Conservation (phyloP, 768 basidiomycete genomes). For the Phylloporus rhodoxanthus region DNA sequence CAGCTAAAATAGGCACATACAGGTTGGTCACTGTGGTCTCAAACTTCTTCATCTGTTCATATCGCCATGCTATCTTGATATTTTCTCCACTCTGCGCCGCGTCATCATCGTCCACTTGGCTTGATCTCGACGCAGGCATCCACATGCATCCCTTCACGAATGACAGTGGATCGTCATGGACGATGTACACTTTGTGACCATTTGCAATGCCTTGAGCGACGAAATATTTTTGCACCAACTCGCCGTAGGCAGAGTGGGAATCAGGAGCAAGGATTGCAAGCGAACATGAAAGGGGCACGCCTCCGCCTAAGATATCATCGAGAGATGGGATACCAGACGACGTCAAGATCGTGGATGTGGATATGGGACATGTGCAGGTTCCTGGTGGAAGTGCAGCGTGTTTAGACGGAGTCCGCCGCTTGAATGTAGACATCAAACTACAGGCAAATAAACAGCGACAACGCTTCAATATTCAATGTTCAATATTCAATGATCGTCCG, state of each 20-base stretch:
- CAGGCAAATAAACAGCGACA: not conserved
- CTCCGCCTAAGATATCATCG: constrained; percentile 92
- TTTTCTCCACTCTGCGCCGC: constrained; percentile 43
- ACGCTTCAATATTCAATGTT: too few relatives aligned
- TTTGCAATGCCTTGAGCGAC: constrained; percentile 78
- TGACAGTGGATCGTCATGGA: constrained; percentile 51
- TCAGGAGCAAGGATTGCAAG: constrained; percentile 79
- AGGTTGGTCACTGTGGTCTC: constrained; percentile 68
- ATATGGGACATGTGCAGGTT: constrained; percentile 53
- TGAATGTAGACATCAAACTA: constrained; percentile 70
- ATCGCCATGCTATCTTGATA: constrained; percentile 97
- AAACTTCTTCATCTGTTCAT: constrained; percentile 89
- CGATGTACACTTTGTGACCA: constrained; percentile 62
- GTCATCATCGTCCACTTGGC: constrained; percentile 22
- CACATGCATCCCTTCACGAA: constrained; percentile 81
- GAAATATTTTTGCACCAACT: constrained; percentile 83
- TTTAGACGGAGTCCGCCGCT: constrained; percentile 50
- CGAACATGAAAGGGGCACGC: constrained; percentile 75
- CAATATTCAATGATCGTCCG: too few relatives aligned
- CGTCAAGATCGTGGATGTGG: constrained; percentile 50
- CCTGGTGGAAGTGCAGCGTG: constrained; percentile 41
- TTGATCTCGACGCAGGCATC: constrained; percentile 37
- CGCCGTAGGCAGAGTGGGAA: constrained; percentile 76
- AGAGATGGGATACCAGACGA: constrained; percentile 91
- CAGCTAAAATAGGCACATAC: constrained; percentile 37